Conservation (phyloP, 2,329 filamentous ascomycete genomes). For the Plectosphaerella cucumerina region DNA sequence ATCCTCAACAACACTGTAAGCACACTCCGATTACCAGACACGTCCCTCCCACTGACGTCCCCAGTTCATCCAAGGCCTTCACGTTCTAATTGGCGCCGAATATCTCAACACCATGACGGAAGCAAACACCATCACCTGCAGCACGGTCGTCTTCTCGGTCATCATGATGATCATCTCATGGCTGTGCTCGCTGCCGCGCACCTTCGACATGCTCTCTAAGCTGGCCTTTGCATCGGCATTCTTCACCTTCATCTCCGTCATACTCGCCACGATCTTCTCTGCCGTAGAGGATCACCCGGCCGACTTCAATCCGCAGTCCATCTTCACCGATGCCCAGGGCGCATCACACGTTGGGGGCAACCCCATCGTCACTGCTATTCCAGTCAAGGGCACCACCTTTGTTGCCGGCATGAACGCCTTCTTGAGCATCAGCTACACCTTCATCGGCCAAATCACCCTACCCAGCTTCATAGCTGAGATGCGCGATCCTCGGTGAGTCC, state of each 20-base stretch:
- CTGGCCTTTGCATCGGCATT: slow-evolving; percentile 75
- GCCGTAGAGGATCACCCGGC: slow-evolving; percentile 72
- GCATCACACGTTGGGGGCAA: slow-evolving; percentile 42
- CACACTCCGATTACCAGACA: not conserved
- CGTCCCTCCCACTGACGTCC: not conserved
- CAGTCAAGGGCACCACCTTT: slow-evolving; percentile 68
- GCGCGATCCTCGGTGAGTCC: slow-evolving; percentile 52
- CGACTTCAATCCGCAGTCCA: slow-evolving; percentile 50
- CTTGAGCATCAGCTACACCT: slow-evolving; percentile 93
- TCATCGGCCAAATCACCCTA: slow-evolving; percentile 91
- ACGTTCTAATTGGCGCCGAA: slow-evolving; percentile 79
- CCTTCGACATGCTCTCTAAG: slow-evolving; percentile 75
- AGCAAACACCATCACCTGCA: slow-evolving; percentile 58
- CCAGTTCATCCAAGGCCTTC: slow-evolving; percentile 54
- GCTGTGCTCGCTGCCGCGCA: slow-evolving; percentile 76
- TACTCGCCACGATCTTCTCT: slow-evolving; percentile 79
- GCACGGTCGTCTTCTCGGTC: slow-evolving; percentile 76
- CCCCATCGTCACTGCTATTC: slow-evolving; percentile 64
- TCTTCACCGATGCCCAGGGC: slow-evolving; percentile 25
- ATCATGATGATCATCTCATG: slow-evolving; percentile 73
- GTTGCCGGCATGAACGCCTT: slow-evolving; percentile 82
- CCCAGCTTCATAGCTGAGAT: slow-evolving; percentile 96
- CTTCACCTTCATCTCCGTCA: slow-evolving; percentile 86
- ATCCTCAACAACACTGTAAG: slow-evolving; percentile 77
- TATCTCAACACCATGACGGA: slow-evolving; percentile 87